Evolutionary conservation across 805 yeast genomes (phyloP), one percentile per base, ranked within the genome.

Genomic region (Candida arabinofermentans): DNA sequence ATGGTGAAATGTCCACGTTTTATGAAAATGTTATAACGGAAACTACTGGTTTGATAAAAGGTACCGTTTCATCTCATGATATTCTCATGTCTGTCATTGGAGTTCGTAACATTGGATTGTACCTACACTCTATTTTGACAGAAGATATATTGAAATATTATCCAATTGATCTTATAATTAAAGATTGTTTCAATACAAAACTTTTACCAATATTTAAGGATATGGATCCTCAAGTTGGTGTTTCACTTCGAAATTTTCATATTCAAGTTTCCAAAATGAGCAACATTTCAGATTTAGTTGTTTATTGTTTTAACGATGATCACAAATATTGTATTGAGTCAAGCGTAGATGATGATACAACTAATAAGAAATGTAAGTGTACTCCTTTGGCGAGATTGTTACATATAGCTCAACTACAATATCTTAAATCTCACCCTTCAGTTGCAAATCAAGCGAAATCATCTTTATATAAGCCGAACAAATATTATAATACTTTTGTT

Each of bases 181-280:
- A 48, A 43, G 85, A 72, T 57, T 73, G 72, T 51, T 57, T 63
- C 43, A 62, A 39, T 41, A 64, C 71, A 34, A 70, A 64, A 35
- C 59, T 70, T 26, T 48, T 75, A 36, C 86, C 86, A 1, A 47
- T 67, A 8, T 83, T 86, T 51, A 64, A 72, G 38, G 69, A 75
- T 43, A 58, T 81, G 53, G 90, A 84, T 50, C 91, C 89, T 13
- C 77, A 71, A 42, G 69, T 74, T 33, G 93, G 95, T 4, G 80
- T 86, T 5, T 78, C 87, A 3, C 71, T 89, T 41, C 73, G 97
- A 48, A 86, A 90, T 57, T 90, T 89, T 61, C 88, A 86, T 56
- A 78, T 85, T 42, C 98, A 91, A 63, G 84, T 81, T 16, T 74
- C 88, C n/a, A 89, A 88, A 57, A 67, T 83, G 46, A 84, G 93